phyloP scores from a whole-genome alignment of 2,329 filamentous ascomycete species.

The Colletotrichum destructivum region DNA sequence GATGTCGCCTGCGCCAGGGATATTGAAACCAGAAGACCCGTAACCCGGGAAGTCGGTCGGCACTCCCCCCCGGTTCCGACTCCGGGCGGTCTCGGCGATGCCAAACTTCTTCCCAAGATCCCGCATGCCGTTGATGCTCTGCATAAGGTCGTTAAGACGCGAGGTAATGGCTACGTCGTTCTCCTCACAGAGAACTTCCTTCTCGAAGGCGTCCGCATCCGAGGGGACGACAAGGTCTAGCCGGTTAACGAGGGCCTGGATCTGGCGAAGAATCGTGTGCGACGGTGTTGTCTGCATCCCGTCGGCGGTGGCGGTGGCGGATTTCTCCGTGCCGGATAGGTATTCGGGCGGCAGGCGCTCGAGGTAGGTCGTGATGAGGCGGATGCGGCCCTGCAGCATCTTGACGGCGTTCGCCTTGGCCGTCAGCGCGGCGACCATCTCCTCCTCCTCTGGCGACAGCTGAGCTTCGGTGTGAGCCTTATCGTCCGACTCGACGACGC shows the following conservation, averaged over 20 bases:
- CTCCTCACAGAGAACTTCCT: conserved; percentile 81
- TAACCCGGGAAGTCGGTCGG: conserved; percentile 17
- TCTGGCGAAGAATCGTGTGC: conserved; percentile 85
- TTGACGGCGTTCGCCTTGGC: conserved; percentile 94
- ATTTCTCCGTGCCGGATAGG: conserved; percentile 61
- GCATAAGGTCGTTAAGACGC: conserved; percentile 82
- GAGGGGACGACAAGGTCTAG: conserved; percentile 86
- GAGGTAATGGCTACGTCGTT: conserved; percentile 88
- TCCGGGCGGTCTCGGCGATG: conserved; percentile 65
- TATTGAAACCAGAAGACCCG: conserved; percentile 43
- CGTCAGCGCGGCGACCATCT: conserved; percentile 77
- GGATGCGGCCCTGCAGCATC: conserved; percentile 87
- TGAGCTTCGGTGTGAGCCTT: conserved; percentile 50
- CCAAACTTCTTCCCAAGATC: conserved; percentile 83
- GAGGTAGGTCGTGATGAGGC: conserved; percentile 83
- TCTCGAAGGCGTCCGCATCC: conserved; percentile 74
- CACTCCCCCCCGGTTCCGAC: conserved; percentile 33
- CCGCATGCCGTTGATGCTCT: conserved; percentile 78
- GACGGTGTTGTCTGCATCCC: conserved; percentile 63
- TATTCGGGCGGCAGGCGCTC: conserved; percentile 78
- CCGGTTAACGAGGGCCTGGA: conserved; percentile 87
- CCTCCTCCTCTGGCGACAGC: conserved; percentile 72
- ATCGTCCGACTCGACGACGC: conserved; percentile 51
- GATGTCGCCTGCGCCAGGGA: conserved; percentile 47
- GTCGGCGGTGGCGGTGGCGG: conserved; percentile 49